Percentiles rank a stretch among this genome's conserved stretches.
These are phyloP conservation scores for Cercospora nicotianae DNA, from an alignment of 2,329 filamentous ascomycete species.

Conservation along the genomic window DNA sequence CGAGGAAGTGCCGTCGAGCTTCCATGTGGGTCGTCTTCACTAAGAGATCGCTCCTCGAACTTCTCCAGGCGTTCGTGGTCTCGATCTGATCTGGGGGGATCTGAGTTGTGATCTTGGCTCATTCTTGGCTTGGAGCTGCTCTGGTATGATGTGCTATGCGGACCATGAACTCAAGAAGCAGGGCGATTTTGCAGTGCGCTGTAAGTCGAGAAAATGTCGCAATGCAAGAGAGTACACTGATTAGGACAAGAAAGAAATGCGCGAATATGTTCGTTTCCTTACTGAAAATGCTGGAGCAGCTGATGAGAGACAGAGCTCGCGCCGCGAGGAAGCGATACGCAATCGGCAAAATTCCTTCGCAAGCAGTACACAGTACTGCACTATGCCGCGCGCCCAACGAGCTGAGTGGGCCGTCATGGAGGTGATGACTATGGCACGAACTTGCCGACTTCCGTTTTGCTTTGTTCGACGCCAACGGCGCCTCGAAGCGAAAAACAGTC, in stretches of 20 bases:
- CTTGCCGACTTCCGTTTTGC: constrained; percentile 4
- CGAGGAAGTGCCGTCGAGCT: constrained; percentile 18
- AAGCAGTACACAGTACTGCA: background rate
- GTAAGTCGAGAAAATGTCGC: background rate
- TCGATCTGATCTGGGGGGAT: constrained; percentile 14
- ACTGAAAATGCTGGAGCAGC: background rate
- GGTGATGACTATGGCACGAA: background rate
- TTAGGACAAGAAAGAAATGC: background rate
- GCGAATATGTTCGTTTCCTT: background rate
- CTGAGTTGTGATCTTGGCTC: constrained; percentile 20
- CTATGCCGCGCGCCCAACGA: background rate
- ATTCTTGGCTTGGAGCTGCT: constrained; percentile 13
- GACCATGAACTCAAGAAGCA: background rate
- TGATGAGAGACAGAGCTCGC: background rate
- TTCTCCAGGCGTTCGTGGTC: constrained; percentile 20
- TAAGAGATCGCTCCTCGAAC: constrained; percentile 17
- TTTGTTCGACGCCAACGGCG: background rate
- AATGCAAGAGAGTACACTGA: background rate
- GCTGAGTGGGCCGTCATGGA: background rate
- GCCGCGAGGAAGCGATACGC: background rate
- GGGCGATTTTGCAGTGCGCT: background rate
- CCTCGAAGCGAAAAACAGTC: background rate
- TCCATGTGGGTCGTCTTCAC: constrained; percentile 18
- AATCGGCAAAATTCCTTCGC: background rate
- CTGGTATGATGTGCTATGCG: background rate